Evolutionary conservation across 306 rosid species (phyloP).

Genomic region (Cicer judaicum): DNA sequence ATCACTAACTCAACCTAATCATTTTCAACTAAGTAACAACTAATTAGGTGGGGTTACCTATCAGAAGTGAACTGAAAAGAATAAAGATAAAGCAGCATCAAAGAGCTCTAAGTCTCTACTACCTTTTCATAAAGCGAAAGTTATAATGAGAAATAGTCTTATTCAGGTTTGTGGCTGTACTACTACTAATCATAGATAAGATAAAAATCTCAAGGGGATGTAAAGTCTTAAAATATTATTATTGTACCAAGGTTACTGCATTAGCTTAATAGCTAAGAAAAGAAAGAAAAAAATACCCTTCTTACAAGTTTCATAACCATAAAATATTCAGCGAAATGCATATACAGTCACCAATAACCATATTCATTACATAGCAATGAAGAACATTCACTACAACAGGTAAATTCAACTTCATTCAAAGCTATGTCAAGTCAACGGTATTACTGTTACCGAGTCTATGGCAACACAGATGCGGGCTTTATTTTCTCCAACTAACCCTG

Average conservation of each 20-base stretch:
- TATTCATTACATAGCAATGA: neutral
- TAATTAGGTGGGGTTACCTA: neutral
- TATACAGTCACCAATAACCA: conserved; percentile 15
- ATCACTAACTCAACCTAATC: neutral
- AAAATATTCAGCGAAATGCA: neutral
- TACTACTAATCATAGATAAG: neutral
- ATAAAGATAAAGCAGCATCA: conserved; percentile 4
- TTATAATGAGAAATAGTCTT: neutral
- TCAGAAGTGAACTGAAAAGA: conserved; percentile 1
- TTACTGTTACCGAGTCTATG: conserved; percentile 86
- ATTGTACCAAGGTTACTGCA: conserved; percentile 27
- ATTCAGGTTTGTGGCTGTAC: neutral
- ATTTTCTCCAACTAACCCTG: conserved; percentile 74
- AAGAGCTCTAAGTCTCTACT: conserved; percentile 19
- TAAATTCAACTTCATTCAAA: conserved; percentile 37
- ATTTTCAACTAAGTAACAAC: neutral
- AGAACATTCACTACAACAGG: conserved; percentile 24
- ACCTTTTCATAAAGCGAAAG: conserved; percentile 18
- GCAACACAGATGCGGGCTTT: conserved; percentile 67
- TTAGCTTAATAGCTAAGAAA: conserved; percentile 30
- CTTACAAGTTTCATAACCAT: conserved; percentile 30
- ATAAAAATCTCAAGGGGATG: conserved; percentile 22
- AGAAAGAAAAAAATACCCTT: neutral
- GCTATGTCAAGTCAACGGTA: conserved; percentile 24
- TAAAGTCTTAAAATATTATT: conserved; percentile 1